Conservation (phyloP, 2,329 filamentous ascomycete species). For the Microdochium bolleyi region DNA sequence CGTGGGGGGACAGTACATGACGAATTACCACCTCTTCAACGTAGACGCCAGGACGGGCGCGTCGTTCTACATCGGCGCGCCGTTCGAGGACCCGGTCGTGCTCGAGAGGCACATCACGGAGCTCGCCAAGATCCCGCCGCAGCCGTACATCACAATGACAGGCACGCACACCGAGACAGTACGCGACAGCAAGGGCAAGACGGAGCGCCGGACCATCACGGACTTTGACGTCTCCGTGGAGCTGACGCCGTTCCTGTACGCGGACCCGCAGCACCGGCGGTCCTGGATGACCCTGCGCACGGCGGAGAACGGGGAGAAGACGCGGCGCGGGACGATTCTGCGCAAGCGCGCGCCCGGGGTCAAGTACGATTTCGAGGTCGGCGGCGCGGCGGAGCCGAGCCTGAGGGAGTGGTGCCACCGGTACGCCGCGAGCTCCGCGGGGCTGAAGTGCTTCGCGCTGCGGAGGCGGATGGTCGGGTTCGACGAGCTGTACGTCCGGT, state of each 20-base stretch:
- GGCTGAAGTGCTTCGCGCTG: conserved; percentile 49
- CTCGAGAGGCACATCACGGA: conserved; percentile 35
- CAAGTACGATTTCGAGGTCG: conserved; percentile 35
- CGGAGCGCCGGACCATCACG: conserved; percentile 35
- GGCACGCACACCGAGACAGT: conserved; percentile 43
- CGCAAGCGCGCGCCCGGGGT: conserved; percentile 24
- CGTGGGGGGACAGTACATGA: too few species aligned
- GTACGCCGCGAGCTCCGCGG: conserved; percentile 51
- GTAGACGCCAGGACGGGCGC: conserved; percentile 23
- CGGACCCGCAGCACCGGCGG: conserved; percentile 27
- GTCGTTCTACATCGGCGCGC: conserved; percentile 34
- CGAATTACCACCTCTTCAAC: conserved; percentile 4
- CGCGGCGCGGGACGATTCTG: conserved; percentile 56
- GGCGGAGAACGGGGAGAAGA: conserved; percentile 50
- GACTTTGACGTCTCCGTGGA: conserved; percentile 56
- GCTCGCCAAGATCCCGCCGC: conserved; percentile 40
- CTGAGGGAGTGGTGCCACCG: conserved; percentile 59
- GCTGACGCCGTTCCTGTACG: conserved; percentile 48
- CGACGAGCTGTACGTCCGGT: conserved; percentile 44
- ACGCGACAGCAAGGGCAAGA: conserved; percentile 32
- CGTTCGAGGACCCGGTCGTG: conserved; percentile 34
- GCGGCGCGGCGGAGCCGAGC: conserved; percentile 23
- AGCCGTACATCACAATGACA: conserved; percentile 41
- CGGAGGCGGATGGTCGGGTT: conserved; percentile 49
- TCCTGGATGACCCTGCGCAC: conserved; percentile 39